Evolutionary conservation across 2,329 filamentous ascomycete species (phyloP), one percentile per base, ranked within the genome.

Genomic region (Tolypocladium tundrense): DNA sequence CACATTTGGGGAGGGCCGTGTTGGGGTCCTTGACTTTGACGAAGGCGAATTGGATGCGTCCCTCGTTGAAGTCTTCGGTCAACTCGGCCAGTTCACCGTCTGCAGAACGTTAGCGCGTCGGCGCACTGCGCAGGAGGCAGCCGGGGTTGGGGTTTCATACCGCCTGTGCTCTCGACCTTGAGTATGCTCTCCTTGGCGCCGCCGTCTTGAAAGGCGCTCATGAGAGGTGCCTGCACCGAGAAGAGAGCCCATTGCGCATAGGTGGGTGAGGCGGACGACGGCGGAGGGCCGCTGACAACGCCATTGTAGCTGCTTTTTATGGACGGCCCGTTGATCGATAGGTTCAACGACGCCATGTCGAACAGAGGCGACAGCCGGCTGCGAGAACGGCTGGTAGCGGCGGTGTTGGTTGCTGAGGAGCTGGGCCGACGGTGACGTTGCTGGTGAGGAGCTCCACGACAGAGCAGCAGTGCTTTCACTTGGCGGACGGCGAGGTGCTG

Each of bases 11-110:
- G 19, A 99, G 83, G 27, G 77, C 78, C 3, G 88, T 90, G 73
- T 99, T 99, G 57, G 91, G 89, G 70, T 99, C 94, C 73, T 92
- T 96, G 77, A 99, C 88, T 76, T 96, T 97, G 67, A 94, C 87
- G 69, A 95, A 97, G 35, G 91, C 94, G 75, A 97, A 99, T 75
- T 99, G 94, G 65, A 99, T 88, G 67, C 91, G 88, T 57, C 94
- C 94, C 73, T 99, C 94, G 64, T 88, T 97, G 75, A 99, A 96
- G 63, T 99, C 94, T 65, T 99, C 94, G 66, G 96, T 84, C 59
- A 99, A 80, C 63, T 97, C 91, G 58, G 85, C 78, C 61, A 99
- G 79, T 74, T 99, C 93, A 62, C 94, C 94, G 76, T 97, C 92
- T 94, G 69, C 45, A 50, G 39, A n/a, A n/a, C 6, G 54, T 21